These are phyloP conservation scores for Tetrahymena borealis DNA, from an alignment of 73 alveolate genomes.

Conservation along the genomic window DNA sequence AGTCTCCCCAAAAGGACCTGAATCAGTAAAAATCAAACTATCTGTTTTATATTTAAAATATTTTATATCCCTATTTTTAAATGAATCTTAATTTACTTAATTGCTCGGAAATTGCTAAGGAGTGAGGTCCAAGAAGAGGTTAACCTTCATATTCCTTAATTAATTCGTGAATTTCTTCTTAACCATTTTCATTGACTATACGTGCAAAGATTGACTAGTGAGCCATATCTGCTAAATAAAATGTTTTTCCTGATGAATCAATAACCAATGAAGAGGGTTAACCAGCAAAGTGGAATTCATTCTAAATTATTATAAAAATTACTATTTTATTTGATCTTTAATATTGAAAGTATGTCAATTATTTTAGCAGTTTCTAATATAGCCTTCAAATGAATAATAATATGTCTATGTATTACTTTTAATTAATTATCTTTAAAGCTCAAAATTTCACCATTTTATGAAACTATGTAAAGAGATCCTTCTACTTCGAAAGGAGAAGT, in stretches of 20 bases:
- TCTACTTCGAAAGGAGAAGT: conserved; percentile 29
- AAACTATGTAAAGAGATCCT: conserved; percentile 14
- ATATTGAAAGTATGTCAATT: neutral
- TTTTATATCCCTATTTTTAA: neutral
- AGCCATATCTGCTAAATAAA: conserved; percentile 44
- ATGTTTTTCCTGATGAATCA: conserved; percentile 12
- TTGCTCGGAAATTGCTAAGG: conserved; percentile 57
- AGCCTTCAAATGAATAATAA: neutral
- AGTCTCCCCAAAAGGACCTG: conserved; percentile 88
- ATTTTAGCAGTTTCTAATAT: neutral
- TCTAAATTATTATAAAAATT: neutral
- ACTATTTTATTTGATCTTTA: neutral
- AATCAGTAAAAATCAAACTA: conserved; percentile 73
- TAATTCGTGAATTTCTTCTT: conserved; percentile 37
- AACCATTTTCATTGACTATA: conserved; percentile 39
- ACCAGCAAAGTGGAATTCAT: conserved; percentile 23
- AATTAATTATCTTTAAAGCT: neutral
- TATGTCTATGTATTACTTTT: neutral
- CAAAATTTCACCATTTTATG: conserved; percentile 35
- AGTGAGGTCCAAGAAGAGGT: conserved; percentile 95
- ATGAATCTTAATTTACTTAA: conserved; percentile 30
- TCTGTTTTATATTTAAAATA: neutral
- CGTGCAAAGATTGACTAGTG: conserved; percentile 49
- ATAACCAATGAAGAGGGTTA: conserved; percentile 22
- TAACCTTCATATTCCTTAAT: conserved; percentile 92